Base-by-base conservation (phyloP, 495 filamentous ascomycete genomes). In the Podospora bellae-mahoneyi region DNA sequence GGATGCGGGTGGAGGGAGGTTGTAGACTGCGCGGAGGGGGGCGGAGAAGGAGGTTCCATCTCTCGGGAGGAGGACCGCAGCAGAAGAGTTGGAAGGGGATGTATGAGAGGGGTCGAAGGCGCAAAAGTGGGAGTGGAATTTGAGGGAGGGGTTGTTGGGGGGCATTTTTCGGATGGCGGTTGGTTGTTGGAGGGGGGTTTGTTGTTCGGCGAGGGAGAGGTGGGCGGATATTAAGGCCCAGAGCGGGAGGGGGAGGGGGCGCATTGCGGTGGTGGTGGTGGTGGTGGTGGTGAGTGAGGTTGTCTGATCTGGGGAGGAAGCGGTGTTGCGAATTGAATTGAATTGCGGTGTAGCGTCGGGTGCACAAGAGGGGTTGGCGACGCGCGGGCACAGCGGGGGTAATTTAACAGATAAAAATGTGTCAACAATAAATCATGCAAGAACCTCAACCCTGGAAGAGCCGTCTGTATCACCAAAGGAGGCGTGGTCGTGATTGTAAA, bases 61-160 rank as follows among this genome's bases (percentile, higher is more conserved):
- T 9, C 69, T 66, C 7, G 74, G 71, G 0, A 71, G 64, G 4
- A 64, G 70, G 30, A 73, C 70, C 32, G 78, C 75, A 20, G 69
- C 55, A 0, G 20, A 20, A 7, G 28, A 16, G n/a, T 73, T 74
- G 0, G 75, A 70, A 6, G 61, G 2, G 3, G 61, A 32, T 13
- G 18, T 16, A 1, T 20, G 59, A 6, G 23, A 18, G 28, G 59
- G 23, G 18, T 20, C 56, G 64, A 84, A 86, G 65, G 81, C 82
- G 77, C 75, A 87, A 76, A 89, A 87, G 20, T 87, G 80, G 58
- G 84, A 81, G 71, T 89, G 89, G 79, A 97, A 94, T 81, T 94
- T 98, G 76, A 96, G 92, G 48, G 90, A 89, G 67, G 91, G 87
- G 75, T 97, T 91, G 74, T 97, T 91, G 4, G 75, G 79, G 61